phyloP scores from a whole-genome alignment of 257 asterid species.

The Salvia splendens region DNA sequence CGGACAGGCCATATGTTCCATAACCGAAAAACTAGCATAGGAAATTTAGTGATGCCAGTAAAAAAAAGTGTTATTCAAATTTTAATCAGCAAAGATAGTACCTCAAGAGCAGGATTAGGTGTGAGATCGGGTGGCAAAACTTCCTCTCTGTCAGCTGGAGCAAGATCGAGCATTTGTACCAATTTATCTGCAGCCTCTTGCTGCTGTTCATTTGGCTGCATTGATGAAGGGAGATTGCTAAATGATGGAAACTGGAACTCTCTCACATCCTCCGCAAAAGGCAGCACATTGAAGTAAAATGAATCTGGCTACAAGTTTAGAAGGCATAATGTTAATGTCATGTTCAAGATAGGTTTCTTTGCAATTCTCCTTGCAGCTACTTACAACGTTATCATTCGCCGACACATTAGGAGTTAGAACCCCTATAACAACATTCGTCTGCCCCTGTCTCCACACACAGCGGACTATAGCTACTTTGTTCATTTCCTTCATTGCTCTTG shows the following conservation, averaged over 20 bases:
- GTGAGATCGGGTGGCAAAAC: slow-evolving; percentile 76
- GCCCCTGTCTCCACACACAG: slow-evolving; percentile 99
- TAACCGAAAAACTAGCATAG: background rate
- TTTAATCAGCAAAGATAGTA: slow-evolving; percentile 25
- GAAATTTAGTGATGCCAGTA: background rate
- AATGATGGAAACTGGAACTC: slow-evolving; percentile 96
- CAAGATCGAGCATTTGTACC: slow-evolving; percentile 86
- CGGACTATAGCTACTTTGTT: slow-evolving; percentile 88
- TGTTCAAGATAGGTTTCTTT: background rate
- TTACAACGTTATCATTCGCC: slow-evolving; percentile 63
- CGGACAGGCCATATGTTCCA: background rate
- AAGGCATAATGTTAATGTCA: slow-evolving; percentile 7
- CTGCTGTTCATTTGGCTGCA: slow-evolving; percentile 85
- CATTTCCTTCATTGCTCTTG: slow-evolving; percentile 90
- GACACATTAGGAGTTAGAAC: slow-evolving; percentile 84
- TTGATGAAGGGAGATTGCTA: slow-evolving; percentile 69
- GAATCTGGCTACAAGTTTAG: slow-evolving; percentile 72
- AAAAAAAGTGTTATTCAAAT: background rate
- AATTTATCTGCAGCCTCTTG: slow-evolving; percentile 87
- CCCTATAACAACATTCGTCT: slow-evolving; percentile 82
- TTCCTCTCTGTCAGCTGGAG: slow-evolving; percentile 78
- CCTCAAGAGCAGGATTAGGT: slow-evolving; percentile 91
- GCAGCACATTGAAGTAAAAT: slow-evolving; percentile 93
- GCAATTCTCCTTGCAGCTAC: slow-evolving; percentile 33
- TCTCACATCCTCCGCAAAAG: slow-evolving; percentile 97